Conservation (phyloP, 768 basidiomycete genomes). For the Mycena amicta region DNA sequence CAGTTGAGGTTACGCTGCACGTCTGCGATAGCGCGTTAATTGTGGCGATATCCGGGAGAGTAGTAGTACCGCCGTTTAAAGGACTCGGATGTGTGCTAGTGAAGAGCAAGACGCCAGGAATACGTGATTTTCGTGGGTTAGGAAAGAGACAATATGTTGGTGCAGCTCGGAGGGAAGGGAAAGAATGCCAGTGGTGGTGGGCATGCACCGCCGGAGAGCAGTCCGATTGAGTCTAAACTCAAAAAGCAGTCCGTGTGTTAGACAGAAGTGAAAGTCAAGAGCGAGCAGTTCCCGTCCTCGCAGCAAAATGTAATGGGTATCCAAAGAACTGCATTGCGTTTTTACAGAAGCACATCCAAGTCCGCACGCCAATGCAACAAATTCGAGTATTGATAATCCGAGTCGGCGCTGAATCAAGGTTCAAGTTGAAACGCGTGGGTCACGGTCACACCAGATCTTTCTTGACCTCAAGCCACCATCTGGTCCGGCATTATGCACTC, state of each 20-base stretch:
- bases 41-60: background rate
- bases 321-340: too few species aligned
- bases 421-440: background rate
- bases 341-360: too few species aligned
- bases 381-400: background rate
- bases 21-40: background rate
- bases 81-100: background rate
- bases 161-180: background rate
- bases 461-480: background rate
- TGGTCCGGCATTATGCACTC: background rate
- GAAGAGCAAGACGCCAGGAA: background rate
- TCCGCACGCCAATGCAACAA: too few species aligned
- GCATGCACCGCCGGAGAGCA: too few species aligned
- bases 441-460: background rate
- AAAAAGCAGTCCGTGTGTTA: too few species aligned
- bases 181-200: too few species aligned
- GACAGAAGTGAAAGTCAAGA: too few species aligned
- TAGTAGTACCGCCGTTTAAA: background rate
- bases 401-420: background rate
- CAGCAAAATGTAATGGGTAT: too few species aligned
- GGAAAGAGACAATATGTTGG: background rate
- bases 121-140: background rate
- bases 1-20: background rate
- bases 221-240: too few species aligned
- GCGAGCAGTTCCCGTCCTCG: too few species aligned